Evolutionary conservation across 1,284 basidiomycete species (phyloP), one percentile per base, ranked within the genome.

Genomic region (Irpex sp.): DNA sequence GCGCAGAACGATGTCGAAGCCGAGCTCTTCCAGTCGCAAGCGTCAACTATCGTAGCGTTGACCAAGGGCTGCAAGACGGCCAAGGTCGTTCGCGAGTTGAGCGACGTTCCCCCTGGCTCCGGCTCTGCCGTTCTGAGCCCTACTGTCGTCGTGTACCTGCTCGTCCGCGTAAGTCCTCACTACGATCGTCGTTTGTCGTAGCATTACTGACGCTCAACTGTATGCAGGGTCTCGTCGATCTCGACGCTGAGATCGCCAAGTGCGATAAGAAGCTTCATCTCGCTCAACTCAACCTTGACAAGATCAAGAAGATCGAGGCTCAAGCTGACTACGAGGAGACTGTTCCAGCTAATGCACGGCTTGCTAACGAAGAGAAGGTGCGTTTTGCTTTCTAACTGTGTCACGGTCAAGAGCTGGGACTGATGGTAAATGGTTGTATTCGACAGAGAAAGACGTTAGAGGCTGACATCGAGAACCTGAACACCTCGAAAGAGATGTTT

Each of bases 51-150:
- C 64, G 77, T 86, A 15, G 85, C 93, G 9, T 81, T 99, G 55
- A 93, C 90, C 68, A 99, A 98, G 78, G 95, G 95, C 19, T 93
- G 93, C 77, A 93, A 92, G 69, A 77, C 76, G 51, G 78, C 83
- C 55, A 74, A 78, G 51, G 79, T 90, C 60, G 81, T 89, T 46
- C 71, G 78, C 7, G 68, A 77, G 31, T 73, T 82, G 58, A 63
- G 67, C 13, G 87, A 92, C 59, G 83, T 99, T 50, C 95, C 96
- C 0, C 80, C 85, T 1, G 97, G 97, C 13, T 98, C 95, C 73
- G 96, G 94, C 3, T 92, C 92, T 2, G 83, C 86, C 59, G 86
- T 93, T 35, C 85, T 99, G 39, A 90, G 88, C 1, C 79, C 90
- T 9, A 88, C 89, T 1, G 79, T 95, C 54, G 85, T 88, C 49